These are phyloP conservation scores for Rhododendron griersonianum DNA, from an alignment of 148 eudicot species.

Conservation along the genomic window DNA sequence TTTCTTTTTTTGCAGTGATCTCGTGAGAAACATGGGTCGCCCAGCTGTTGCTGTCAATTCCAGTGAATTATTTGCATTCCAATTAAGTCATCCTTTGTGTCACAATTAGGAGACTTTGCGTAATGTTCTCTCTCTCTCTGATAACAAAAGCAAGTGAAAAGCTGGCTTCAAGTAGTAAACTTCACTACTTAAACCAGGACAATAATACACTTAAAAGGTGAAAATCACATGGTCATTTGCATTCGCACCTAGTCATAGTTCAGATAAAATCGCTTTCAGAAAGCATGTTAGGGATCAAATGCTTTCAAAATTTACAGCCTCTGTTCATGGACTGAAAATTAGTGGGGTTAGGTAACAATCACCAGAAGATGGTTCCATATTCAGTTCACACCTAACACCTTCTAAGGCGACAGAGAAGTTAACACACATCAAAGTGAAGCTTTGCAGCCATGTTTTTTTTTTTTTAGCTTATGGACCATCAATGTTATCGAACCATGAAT, in stretches of 20 bases:
- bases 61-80: background rate
- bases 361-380: background rate
- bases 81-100: background rate
- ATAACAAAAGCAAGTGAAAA: background rate
- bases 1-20: background rate
- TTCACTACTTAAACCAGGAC: background rate
- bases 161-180: background rate
- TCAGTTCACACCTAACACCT: background rate
- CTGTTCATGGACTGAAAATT: background rate
- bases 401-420: background rate
- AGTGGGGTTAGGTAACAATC: background rate
- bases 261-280: background rate
- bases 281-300: background rate
- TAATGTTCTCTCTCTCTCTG: background rate
- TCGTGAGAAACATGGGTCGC: background rate
- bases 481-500: slow-evolving; percentile 75
- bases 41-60: background rate
- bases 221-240: background rate
- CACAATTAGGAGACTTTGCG: background rate
- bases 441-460: background rate
- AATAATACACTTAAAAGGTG: background rate
- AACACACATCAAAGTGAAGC: background rate
- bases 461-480: slow-evolving; percentile 4
- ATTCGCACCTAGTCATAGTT: background rate
- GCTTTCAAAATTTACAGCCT: background rate